Base-by-base conservation (phyloP, 2,329 filamentous ascomycete genomes). In the Fusarium globosum region DNA sequence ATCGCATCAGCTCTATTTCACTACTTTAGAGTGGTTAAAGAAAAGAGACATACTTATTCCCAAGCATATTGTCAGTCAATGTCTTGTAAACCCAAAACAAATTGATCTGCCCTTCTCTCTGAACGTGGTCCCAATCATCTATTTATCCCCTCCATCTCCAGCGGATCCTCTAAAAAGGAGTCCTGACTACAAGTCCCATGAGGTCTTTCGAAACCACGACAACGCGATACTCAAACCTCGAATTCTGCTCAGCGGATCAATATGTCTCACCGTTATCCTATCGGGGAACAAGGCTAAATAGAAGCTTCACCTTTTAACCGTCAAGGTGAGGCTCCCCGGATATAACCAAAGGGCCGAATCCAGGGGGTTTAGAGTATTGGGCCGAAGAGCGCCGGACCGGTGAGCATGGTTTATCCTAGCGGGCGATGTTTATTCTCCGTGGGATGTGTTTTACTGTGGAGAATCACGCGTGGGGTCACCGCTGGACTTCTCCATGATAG, bases 281-380 rank as follows among this genome's bases (percentile, higher is more conserved):
- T 70, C 56, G 52, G 62, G 67, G 61, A 48, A 56, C 38, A 67
- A 43, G 69, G 69, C 67, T 71, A 67, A 71, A 71, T 67, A 33
- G 18, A 28, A 33, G 0, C 28, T 49, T 38, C 18, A 35, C 18
- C 60, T 61, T 71, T 67, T 71, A 71, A n/a, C 69, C 69, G 69
- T 33, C 33, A 5, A 41, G 30, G 66, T 46, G 39, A 56, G 48
- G 41, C 41, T 46, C 36, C 36, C 43, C 38, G 51, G 63, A 52
- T 56, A 62, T 62, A 38, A 43, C 4, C 30, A 57, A 66, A 55
- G 62, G 55, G 48, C 42, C 65, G 48, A 66, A 10, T 53, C 20
- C 56, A 52, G 33, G 52, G 39, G 33, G 15, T 33, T 35, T 35
- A 35, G 33, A 35, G 33, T 23, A 38, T 53, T 39, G n/a, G 36